Evolutionary conservation across 768 basidiomycete genomes (phyloP).

Genomic region (Sarcomyxa edulis): DNA sequence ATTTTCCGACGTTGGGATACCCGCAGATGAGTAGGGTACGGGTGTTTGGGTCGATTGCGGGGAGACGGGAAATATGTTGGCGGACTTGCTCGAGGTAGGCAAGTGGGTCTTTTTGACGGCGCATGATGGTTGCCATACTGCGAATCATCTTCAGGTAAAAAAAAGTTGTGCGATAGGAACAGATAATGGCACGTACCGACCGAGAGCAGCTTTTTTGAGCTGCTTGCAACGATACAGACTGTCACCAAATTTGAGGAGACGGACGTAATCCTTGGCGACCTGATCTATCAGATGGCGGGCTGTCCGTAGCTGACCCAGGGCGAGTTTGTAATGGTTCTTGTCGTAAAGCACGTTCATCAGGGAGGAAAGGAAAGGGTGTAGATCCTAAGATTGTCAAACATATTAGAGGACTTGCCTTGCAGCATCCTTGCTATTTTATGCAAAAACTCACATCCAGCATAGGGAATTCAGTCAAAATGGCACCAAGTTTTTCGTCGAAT

Average conservation of each 20-base stretch:
- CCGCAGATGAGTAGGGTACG: conserved; percentile 97
- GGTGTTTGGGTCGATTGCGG: conserved; percentile 96
- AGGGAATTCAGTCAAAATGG: conserved; percentile 94
- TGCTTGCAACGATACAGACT: conserved; percentile 98
- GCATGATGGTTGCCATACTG: conserved; percentile 99
- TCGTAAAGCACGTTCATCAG: conserved; percentile 98
- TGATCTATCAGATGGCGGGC: conserved; percentile 95
- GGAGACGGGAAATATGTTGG: conserved; percentile 98
- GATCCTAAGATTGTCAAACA: conserved; percentile 42
- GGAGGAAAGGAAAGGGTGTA: conserved; percentile 94
- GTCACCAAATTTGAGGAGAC: conserved; percentile 97
- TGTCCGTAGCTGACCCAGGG: conserved; percentile 93
- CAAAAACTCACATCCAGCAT: conserved; percentile 80
- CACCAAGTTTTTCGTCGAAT: conserved; percentile 92
- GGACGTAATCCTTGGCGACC: conserved; percentile 94
- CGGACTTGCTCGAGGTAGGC: conserved; percentile 99
- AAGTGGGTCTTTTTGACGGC: conserved; percentile 95
- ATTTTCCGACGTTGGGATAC: conserved; percentile 99
- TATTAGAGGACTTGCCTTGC: conserved; percentile 18
- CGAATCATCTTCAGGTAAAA: conserved; percentile 6
- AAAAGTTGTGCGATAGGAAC: not conserved
- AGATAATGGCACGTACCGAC: conserved; percentile 63
- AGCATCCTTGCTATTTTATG: no score
- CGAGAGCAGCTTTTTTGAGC: conserved; percentile 94
- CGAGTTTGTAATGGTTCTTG: conserved; percentile 99